Evolutionary conservation across 2,329 filamentous ascomycete genomes (phyloP).

Genomic region (Fusarium chlamydosporum): DNA sequence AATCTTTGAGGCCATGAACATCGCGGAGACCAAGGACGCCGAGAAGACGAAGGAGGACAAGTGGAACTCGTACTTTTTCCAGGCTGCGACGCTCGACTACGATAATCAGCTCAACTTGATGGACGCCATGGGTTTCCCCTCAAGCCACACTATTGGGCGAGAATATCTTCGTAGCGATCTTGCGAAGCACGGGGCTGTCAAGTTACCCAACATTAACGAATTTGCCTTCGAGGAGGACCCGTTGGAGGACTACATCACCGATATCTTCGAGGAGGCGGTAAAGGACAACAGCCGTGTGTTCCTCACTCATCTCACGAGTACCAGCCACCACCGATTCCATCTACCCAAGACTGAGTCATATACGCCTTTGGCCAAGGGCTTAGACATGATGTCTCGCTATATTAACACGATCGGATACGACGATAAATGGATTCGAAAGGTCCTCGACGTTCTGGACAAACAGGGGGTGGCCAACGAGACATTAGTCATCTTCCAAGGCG

Average conservation of each 20-base stretch:
- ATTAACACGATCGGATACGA: slow-evolving; percentile 54
- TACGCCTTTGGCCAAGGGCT: slow-evolving; percentile 47
- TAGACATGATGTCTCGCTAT: slow-evolving; percentile 53
- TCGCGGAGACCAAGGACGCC: slow-evolving; percentile 31
- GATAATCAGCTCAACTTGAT: slow-evolving; percentile 55
- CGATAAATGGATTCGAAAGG: slow-evolving; percentile 53
- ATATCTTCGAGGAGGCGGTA: slow-evolving; percentile 52
- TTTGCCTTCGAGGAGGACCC: slow-evolving; percentile 54
- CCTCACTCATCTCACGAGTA: slow-evolving; percentile 56
- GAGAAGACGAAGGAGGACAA: slow-evolving; percentile 35
- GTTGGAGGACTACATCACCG: slow-evolving; percentile 54
- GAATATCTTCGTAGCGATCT: slow-evolving; percentile 52
- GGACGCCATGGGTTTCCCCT: slow-evolving; percentile 51
- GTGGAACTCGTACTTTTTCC: slow-evolving; percentile 55
- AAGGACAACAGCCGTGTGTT: slow-evolving; percentile 54
- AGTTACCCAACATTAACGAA: slow-evolving; percentile 54
- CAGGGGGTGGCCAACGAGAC: slow-evolving; percentile 55
- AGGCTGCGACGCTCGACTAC: slow-evolving; percentile 54
- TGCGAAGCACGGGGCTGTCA: slow-evolving; percentile 52
- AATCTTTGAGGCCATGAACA: slow-evolving; percentile 55
- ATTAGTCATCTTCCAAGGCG: slow-evolving; percentile 53
- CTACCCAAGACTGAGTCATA: slow-evolving; percentile 51
- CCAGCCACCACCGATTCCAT: slow-evolving; percentile 54
- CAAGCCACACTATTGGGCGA: slow-evolving; percentile 47
- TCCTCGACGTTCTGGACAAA: slow-evolving; percentile 52